phyloP scores from a whole-genome alignment of 2,329 filamentous ascomycete genomes.

The Beauveria sp. region DNA sequence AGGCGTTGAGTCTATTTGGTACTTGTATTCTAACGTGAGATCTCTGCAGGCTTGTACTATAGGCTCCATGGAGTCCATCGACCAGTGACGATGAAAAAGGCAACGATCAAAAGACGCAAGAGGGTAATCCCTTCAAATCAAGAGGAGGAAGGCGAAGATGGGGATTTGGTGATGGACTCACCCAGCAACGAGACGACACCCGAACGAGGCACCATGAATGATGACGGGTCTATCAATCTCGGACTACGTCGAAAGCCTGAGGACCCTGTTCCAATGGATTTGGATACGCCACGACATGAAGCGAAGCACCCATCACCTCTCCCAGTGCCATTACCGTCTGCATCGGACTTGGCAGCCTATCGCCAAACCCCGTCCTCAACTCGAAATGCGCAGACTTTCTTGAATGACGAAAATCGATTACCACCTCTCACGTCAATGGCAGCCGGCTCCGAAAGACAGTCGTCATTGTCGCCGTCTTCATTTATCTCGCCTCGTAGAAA shows the following conservation, averaged over 20 bases:
- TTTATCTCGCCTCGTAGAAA: conserved; percentile 56
- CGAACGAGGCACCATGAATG: conserved; percentile 51
- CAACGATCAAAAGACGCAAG: conserved; percentile 92
- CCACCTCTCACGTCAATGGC: conserved; percentile 46
- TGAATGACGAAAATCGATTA: conserved; percentile 50
- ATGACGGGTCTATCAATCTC: conserved; percentile 58
- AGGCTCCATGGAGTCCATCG: conserved; percentile 92
- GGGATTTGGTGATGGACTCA: conserved; percentile 35
- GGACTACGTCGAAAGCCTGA: conserved; percentile 45
- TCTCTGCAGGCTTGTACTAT: conserved; percentile 71
- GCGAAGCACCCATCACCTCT: conserved; percentile 38
- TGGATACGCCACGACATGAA: conserved; percentile 35
- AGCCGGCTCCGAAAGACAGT: conserved; percentile 40
- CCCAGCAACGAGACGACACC: conserved; percentile 29
- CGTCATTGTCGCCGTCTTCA: conserved; percentile 53
- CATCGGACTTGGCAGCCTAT: conserved; percentile 43
- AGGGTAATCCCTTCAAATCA: conserved; percentile 76
- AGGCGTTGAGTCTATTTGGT: background rate
- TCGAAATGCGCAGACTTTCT: conserved; percentile 31
- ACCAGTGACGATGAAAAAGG: conserved; percentile 98
- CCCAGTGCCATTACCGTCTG: conserved; percentile 30
- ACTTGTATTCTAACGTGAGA: background rate
- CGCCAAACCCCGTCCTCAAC: conserved; percentile 37
- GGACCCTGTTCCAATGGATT: conserved; percentile 38
- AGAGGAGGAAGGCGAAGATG: conserved; percentile 42